Conservation (phyloP, 768 basidiomycete species). For the Lentinula sp. region DNA sequence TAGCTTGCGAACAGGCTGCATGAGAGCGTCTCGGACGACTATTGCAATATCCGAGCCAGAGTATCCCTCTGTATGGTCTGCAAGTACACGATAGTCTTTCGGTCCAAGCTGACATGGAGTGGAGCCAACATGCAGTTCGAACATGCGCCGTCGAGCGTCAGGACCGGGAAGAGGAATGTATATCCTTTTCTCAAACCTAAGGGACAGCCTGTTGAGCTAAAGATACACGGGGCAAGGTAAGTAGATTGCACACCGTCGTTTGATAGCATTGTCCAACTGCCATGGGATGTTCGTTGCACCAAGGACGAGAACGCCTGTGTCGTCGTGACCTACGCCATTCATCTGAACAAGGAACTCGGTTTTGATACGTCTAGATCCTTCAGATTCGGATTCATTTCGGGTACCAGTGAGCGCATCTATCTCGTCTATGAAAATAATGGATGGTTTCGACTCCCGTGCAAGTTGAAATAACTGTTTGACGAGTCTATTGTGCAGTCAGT, state of each 20-base stretch:
- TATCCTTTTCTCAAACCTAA: slow-evolving; percentile 94
- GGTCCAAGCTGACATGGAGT: slow-evolving; percentile 81
- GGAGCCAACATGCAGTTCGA: slow-evolving; percentile 90
- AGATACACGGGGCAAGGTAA: not conserved
- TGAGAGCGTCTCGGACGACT: slow-evolving; percentile 91
- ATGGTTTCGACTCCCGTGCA: slow-evolving; percentile 92
- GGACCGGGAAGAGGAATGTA: slow-evolving; percentile 95
- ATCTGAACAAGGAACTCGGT: slow-evolving; percentile 98
- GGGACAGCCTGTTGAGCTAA: not conserved
- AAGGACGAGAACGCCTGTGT: slow-evolving; percentile 91
- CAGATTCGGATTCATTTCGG: slow-evolving; percentile 94
- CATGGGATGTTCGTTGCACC: slow-evolving; percentile 99
- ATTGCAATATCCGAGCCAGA: slow-evolving; percentile 95
- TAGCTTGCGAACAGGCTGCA: slow-evolving; percentile 98
- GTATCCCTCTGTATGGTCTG: slow-evolving; percentile 87
- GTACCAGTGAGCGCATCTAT: slow-evolving; percentile 95
- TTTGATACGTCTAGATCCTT: slow-evolving; percentile 95
- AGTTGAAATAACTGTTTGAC: slow-evolving; percentile 96
- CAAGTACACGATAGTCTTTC: slow-evolving; percentile 77
- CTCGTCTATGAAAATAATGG: slow-evolving; percentile 99
- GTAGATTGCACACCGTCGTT: slow-evolving; percentile 61
- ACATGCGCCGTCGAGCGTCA: slow-evolving; percentile 91
- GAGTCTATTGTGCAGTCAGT: slow-evolving; percentile 42
- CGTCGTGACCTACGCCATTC: slow-evolving; percentile 98
- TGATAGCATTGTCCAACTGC: slow-evolving; percentile 97